Evolutionary conservation across 2,329 filamentous ascomycete genomes (phyloP), one percentile per base, ranked within the genome.

Genomic region (Cordyceps javanica): DNA sequence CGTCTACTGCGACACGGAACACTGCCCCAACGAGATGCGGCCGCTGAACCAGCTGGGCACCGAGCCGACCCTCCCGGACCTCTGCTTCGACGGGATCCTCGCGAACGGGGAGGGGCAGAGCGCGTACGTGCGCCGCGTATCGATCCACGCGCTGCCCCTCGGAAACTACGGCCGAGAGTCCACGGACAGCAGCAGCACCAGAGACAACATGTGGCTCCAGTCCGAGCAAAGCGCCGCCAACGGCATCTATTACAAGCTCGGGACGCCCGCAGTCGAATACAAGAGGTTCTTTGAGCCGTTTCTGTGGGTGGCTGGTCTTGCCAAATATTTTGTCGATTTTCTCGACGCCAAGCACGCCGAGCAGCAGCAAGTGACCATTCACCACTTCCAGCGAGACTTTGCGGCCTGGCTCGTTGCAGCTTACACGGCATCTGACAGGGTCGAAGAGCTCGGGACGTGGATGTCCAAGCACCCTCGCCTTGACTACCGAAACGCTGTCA

Each of bases 301-400:
- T 60, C 59, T 85, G 0, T 94, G 89, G 89, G 70, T 92, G 1
- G 86, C 83, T 0, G 79, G 87, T 54, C 73, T 94, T 0, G 77
- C 81, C 0, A 93, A 92, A 65, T 84, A 91, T 63, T 79, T 88
- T 25, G 76, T 91, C 1, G 87, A 91, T 60, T 94, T 81, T 62
- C 73, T 88, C 49, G 68, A 70, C 3, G 51, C 67, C 10, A 69
- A 74, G 59, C 62, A 68, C 3, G 62, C 68, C 9, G 60, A 61
- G 13, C 50, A 63, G 0, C 64, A 62, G 0, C 66, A 65, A 2
- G 77, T 88, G 1, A 69, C 71, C 0, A 73, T 91, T 0, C 56
- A 72, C 3, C 71, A 83, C 53, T 92, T 94, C 61, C 72, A 75
- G 9, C 58, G 59, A 0, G 64, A 74, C 0, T 94, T 94, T 61